Evolutionary conservation across 176 grass and related monocot genomes (phyloP).

Genomic region (Bothriochloa decipiens): DNA sequence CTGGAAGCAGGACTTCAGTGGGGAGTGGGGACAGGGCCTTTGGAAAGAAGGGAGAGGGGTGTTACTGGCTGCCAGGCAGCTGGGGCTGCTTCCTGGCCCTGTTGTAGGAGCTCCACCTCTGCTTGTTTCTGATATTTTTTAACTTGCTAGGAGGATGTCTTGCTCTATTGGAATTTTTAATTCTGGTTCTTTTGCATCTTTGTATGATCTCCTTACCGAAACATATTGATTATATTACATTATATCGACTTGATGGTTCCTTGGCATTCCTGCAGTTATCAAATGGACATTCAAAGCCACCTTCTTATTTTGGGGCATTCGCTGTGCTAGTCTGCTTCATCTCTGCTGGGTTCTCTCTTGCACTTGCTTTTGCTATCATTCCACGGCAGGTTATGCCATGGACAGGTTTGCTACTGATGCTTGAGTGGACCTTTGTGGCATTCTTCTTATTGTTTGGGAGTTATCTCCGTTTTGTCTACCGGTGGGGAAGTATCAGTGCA

Average conservation of each 20-base stretch:
- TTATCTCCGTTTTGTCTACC: conserved; percentile 68
- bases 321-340: conserved; percentile 63
- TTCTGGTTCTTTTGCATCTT: background rate
- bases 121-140: background rate
- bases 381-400: conserved; percentile 81
- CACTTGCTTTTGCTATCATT: conserved; percentile 69
- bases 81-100: background rate
- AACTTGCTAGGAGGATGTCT: background rate
- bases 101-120: background rate
- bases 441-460: conserved; percentile 79
- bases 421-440: conserved; percentile 71
- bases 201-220: background rate
- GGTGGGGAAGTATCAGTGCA: conserved; percentile 65
- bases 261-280: conserved; percentile 56
- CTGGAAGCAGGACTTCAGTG: background rate
- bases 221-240: conserved; percentile 30
- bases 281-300: conserved; percentile 59
- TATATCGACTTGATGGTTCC: conserved; percentile 18
- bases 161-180: conserved; percentile 24
- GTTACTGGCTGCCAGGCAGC: background rate
- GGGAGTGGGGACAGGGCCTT: background rate
- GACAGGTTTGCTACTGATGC: conserved; percentile 84
- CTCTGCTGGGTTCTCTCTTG: conserved; percentile 63
- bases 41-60: background rate
- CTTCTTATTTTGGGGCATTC: conserved; percentile 69